A percentile compares a stretch with the other conserved stretches of the same genome.
Conservation (phyloP, 202 grass and related monocot species). For the Cymbopogon flexuosus region DNA sequence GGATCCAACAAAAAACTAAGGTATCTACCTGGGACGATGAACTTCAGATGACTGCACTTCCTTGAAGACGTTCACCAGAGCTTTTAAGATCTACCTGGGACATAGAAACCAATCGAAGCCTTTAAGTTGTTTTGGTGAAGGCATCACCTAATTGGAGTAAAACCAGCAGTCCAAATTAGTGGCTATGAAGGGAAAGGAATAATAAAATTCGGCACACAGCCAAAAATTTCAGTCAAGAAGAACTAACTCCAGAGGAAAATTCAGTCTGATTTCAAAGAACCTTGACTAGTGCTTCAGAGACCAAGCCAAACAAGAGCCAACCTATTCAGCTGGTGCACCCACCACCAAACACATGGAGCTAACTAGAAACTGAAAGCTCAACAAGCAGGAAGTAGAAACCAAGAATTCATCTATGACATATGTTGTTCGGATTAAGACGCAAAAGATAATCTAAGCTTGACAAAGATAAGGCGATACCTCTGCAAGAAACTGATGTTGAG, state of each 20-base stretch:
- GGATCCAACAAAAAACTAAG: slow-evolving; percentile 21
- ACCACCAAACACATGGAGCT: slow-evolving; percentile 38
- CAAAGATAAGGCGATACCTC: slow-evolving; percentile 40
- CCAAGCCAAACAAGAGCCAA: slow-evolving; percentile 6
- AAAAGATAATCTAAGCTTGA: background rate
- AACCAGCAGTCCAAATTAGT: slow-evolving; percentile 30
- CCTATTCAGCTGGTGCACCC: slow-evolving; percentile 35
- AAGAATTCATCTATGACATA: background rate
- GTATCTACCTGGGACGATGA: slow-evolving; percentile 35
- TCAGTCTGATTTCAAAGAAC: slow-evolving; percentile 9
- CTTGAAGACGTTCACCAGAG: background rate
- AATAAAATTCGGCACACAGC: background rate
- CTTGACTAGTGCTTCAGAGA: slow-evolving; percentile 21
- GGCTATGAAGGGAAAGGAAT: background rate
- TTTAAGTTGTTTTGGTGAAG: slow-evolving; percentile 28
- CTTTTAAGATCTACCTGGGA: slow-evolving; percentile 18
- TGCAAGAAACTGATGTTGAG: slow-evolving; percentile 28
- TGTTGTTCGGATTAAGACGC: slow-evolving; percentile 5
- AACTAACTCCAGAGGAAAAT: slow-evolving; percentile 19
- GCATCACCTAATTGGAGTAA: slow-evolving; percentile 21
- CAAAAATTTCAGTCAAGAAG: slow-evolving; percentile 6
- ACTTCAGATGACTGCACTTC: slow-evolving; percentile 31
- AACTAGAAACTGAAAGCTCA: slow-evolving; percentile 35
- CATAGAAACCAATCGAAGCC: slow-evolving; percentile 23
- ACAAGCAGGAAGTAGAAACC: slow-evolving; percentile 29